Evolutionary conservation across 2,329 filamentous ascomycete genomes (phyloP), one percentile per base, ranked within the genome.

Genomic region (Fusarium humuli): DNA sequence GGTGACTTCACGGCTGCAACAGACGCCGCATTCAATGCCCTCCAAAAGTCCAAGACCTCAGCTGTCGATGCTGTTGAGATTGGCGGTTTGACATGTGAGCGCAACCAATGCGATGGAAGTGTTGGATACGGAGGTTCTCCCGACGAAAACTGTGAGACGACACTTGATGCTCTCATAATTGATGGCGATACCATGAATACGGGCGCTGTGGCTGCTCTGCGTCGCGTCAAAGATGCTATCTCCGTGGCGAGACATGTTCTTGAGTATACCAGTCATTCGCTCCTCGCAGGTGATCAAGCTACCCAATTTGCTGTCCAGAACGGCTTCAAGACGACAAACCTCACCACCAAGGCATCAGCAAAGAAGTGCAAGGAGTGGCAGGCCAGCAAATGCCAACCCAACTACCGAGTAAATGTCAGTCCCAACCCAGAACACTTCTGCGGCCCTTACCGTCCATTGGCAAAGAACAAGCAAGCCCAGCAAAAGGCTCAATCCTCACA

Each of bases 131-230:
- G 86, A 57, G 86, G 86, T 10, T 87, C 85, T 4, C 85, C 86
- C 0, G 85, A 87, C 66, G 86, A 88, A 73, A 75, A 77, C 32
- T 88, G 86, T 77, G 86, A 88, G 78, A 88, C 86, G 5, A 87
- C 86, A 1, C 84, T 88, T 16, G 86, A 88, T 76, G 86, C 86
- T n/a, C 81, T 88, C 79, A 82, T 88, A 75, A 87, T 88, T 82
- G 86, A 88, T 73, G 86, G 86, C 29, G 77, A 76, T 0, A 84
- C 80, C n/a, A 81, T 88, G 78, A 85, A 86, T 18, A 80, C 82
- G 1, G 86, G 86, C 44, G 85, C 85, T 7, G 86, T 88, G 7
- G 86, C 85, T 0, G 83, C 80, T 1, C 77, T 88, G 22, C 81
- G 85, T 7, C 81, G 85, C 40, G 76, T 88, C 22, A 80, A 77